These are phyloP conservation scores for Xylaria palmicola DNA, from an alignment of 495 filamentous ascomycete genomes.

Conservation along the genomic window DNA sequence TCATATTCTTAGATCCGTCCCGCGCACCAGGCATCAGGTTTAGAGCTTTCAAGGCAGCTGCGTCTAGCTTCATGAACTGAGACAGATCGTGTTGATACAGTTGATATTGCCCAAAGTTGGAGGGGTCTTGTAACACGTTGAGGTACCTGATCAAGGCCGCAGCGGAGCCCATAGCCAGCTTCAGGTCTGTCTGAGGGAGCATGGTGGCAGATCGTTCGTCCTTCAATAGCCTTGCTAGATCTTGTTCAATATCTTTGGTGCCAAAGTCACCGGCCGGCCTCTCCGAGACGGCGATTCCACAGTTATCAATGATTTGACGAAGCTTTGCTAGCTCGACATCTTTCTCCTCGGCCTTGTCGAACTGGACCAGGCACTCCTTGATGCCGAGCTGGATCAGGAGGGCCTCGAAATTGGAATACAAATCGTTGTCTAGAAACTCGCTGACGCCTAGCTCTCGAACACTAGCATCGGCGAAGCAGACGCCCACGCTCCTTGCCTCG, in stretches of 20 bases:
- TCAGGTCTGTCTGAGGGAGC: conserved; percentile 88
- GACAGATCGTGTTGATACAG: conserved; percentile 96
- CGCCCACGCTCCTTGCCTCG: conserved; percentile 83
- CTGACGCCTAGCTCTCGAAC: conserved; percentile 94
- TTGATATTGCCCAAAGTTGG: conserved; percentile 95
- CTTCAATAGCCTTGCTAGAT: conserved; percentile 79
- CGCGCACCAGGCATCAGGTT: conserved; percentile 96
- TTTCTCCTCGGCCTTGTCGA: conserved; percentile 67
- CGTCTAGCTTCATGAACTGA: conserved; percentile 98
- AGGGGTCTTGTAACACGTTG: conserved; percentile 82
- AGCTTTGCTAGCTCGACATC: conserved; percentile 90
- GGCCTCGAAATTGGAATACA: conserved; percentile 97
- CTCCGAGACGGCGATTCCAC: conserved; percentile 85
- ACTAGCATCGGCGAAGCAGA: conserved; percentile 97
- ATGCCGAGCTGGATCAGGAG: conserved; percentile 94
- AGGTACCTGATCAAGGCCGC: conserved; percentile 94
- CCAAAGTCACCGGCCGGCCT: conserved; percentile 74
- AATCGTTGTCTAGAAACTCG: conserved; percentile 97
- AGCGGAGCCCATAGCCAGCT: conserved; percentile 94
- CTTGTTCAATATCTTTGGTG: conserved; percentile 92
- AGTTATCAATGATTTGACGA: conserved; percentile 82
- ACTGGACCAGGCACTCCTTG: conserved; percentile 83
- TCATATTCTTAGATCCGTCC: conserved; percentile 98
- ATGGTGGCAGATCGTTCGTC: conserved; percentile 76
- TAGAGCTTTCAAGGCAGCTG: conserved; percentile 86